Evolutionary conservation across 108 stramenopile species (phyloP).

Genomic region (Nitzschia palea): DNA sequence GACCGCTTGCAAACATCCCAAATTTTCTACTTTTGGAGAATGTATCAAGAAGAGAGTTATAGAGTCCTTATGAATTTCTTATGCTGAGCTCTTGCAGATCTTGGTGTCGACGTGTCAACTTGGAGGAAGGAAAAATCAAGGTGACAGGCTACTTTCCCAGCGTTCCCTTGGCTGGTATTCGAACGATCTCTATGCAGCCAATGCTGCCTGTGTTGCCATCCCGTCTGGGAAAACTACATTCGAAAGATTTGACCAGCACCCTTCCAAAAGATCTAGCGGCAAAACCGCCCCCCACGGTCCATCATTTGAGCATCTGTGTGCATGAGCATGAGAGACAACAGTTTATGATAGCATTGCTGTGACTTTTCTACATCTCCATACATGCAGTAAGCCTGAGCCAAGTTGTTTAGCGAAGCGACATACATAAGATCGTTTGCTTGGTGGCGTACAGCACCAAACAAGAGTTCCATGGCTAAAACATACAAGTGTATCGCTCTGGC

Average conservation of each 20-base stretch:
- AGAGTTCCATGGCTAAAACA: neutral
- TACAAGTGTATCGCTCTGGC: neutral
- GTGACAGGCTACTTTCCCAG: too few relatives aligned
- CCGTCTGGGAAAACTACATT: neutral
- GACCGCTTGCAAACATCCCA: too few relatives aligned
- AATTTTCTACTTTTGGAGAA: too few relatives aligned
- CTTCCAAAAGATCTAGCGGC: neutral
- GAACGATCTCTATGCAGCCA: neutral
- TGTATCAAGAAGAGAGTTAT: too few relatives aligned
- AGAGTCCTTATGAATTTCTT: too few relatives aligned
- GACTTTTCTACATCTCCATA: neutral
- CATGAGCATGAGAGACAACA: neutral
- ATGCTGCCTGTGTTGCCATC: neutral
- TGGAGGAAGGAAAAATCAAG: too few relatives aligned
- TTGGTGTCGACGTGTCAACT: too few relatives aligned
- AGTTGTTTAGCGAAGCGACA: conserved; percentile 8
- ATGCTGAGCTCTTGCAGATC: too few relatives aligned
- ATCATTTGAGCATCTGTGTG: too few relatives aligned
- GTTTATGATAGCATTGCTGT: neutral
- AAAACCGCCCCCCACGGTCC: too few relatives aligned
- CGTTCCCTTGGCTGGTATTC: too few relatives aligned
- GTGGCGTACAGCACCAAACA: neutral
- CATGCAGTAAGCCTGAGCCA: neutral
- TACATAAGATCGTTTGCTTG: neutral
- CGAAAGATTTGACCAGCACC: neutral